phyloP scores from a whole-genome alignment of 192 early-diverging fungal species.

The Dimargaris xerosporica region DNA sequence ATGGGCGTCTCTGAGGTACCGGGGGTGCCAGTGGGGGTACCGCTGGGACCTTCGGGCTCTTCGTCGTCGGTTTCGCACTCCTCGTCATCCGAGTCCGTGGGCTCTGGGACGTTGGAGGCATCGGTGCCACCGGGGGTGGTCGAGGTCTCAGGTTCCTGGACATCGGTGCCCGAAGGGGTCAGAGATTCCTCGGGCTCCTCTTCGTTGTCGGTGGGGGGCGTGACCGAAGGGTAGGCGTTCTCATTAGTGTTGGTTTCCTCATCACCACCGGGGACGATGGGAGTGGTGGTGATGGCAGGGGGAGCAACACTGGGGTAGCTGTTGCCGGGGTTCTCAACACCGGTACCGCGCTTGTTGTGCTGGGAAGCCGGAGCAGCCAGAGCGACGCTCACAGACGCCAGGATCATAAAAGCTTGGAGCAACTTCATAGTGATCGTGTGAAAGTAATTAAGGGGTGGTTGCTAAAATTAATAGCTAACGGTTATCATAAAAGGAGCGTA shows the following conservation, averaged over 20 bases:
- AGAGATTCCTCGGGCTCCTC: background rate
- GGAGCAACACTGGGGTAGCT: background rate
- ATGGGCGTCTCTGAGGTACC: background rate
- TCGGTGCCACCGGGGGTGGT: background rate
- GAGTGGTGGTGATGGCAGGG: background rate
- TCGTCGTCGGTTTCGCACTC: background rate
- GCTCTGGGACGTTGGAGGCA: background rate
- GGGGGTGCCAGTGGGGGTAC: background rate
- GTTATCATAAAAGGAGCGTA: no score
- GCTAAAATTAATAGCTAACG: background rate
- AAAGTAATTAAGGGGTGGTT: background rate
- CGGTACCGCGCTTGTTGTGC: background rate
- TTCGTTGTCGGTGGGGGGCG: background rate
- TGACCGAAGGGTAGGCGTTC: background rate
- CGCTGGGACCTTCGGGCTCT: background rate
- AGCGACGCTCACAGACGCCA: slow-evolving; percentile 3
- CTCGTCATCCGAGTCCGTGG: background rate
- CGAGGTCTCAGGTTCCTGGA: background rate
- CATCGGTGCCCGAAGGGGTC: background rate
- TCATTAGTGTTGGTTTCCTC: background rate
- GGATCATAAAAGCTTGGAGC: slow-evolving; percentile 10
- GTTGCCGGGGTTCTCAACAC: background rate
- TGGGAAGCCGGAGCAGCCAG: slow-evolving; percentile 1
- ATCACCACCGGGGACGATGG: background rate
- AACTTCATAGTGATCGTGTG: slow-evolving; percentile 12